Evolutionary conservation across 768 basidiomycete species (phyloP).

Genomic region (Lactarius sanguifluus): DNA sequence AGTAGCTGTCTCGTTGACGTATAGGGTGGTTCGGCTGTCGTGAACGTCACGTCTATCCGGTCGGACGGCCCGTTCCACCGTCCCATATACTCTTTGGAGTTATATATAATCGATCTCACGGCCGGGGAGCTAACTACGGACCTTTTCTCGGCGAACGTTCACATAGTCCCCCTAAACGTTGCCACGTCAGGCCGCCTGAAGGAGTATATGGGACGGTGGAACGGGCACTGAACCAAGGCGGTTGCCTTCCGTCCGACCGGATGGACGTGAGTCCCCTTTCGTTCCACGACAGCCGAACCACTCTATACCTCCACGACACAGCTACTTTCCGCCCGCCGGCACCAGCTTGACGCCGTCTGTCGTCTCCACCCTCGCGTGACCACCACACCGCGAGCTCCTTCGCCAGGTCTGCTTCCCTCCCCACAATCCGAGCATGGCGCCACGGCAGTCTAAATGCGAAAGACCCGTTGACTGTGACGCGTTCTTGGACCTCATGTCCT

Average conservation of each 20-base stretch:
- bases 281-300: too few species aligned
- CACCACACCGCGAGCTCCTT: constrained; percentile 68
- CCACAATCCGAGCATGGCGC: too few species aligned
- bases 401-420: too few species aligned
- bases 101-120: too few species aligned
- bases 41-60: constrained; percentile 81
- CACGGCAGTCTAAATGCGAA: too few species aligned
- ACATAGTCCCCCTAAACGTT: constrained; percentile 76
- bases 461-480: too few species aligned
- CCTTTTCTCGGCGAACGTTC: constrained; percentile 75
- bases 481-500: too few species aligned
- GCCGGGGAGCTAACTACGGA: constrained; percentile 75
- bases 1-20: constrained; percentile 46
- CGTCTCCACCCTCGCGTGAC: constrained; percentile 61
- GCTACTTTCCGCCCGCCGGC: constrained; percentile 66
- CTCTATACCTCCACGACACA: constrained; percentile 32
- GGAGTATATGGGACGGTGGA: constrained; percentile 72
- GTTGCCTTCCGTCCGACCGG: constrained; percentile 93
- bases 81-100: constrained; percentile 72
- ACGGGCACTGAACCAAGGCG: constrained; percentile 65
- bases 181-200: constrained; percentile 78
- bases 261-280: constrained; percentile 73
- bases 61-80: constrained; percentile 79
- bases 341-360: constrained; percentile 64
- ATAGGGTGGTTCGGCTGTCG: too few species aligned